Percentiles rank a stretch among this genome's conserved stretches.
Conservation (phyloP, 805 yeast genomes). For the Isabelozyma gotoi region DNA sequence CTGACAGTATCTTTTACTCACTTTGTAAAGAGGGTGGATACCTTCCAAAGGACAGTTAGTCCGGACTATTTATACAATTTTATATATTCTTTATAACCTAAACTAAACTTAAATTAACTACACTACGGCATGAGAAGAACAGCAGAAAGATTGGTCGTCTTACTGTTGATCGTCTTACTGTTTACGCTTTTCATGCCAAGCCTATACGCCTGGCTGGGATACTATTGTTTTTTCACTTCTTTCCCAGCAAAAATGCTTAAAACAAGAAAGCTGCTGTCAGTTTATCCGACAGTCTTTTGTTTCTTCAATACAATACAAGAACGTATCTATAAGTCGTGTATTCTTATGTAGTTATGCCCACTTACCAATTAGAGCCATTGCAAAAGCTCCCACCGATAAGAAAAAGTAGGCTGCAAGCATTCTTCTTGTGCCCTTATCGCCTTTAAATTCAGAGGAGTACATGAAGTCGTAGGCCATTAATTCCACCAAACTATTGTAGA, state of each 20-base stretch:
- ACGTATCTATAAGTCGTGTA: neutral
- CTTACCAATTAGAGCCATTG: conserved; percentile 33
- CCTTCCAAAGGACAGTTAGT: conserved; percentile 4
- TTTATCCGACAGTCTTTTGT: too few species aligned
- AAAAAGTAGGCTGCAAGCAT: conserved; percentile 23
- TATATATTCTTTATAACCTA: too few species aligned
- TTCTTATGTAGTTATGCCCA: conserved; percentile 37
- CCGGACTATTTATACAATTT: neutral
- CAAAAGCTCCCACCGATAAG: conserved; percentile 25
- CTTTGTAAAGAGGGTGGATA: conserved; percentile 41
- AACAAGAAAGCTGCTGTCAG: too few species aligned
- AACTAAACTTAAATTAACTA: too few species aligned
- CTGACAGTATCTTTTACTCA: conserved; percentile 31
- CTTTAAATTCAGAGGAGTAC: conserved; percentile 26
- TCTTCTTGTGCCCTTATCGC: conserved; percentile 11
- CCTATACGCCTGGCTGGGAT: neutral
- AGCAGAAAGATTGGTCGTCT: too few species aligned
- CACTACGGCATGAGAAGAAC: too few species aligned
- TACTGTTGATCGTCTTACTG: neutral
- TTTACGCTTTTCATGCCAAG: neutral
- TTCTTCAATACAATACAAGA: neutral
- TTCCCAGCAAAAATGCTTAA: neutral
- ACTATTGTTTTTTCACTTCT: neutral
- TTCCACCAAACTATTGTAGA: conserved; percentile 37
- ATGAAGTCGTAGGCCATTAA: conserved; percentile 41